Evolutionary conservation across 805 yeast species (phyloP).

Genomic region (Yarrowia keelungensis): DNA sequence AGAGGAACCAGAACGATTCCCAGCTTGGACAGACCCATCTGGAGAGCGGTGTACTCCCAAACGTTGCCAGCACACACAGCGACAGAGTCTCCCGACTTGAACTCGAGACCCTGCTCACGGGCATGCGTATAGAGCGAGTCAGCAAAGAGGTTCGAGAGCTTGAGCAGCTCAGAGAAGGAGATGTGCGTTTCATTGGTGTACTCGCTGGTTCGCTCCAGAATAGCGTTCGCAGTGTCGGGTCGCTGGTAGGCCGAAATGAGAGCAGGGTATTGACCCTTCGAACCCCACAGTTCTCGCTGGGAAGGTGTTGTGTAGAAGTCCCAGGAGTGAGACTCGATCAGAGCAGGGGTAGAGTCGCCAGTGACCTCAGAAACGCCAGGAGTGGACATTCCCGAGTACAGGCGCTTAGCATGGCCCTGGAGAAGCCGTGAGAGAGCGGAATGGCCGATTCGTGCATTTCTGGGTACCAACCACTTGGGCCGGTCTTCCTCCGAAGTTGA

Average conservation of each 20-base stretch:
- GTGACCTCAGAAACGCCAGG: slow-evolving; percentile 31
- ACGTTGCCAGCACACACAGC: slow-evolving; percentile 47
- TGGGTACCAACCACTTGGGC: slow-evolving; percentile 22
- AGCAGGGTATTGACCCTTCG: slow-evolving; percentile 26
- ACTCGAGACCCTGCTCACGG: slow-evolving; percentile 9
- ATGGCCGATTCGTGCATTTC: slow-evolving; percentile 1
- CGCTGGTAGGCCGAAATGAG: slow-evolving; percentile 25
- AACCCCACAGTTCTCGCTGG: slow-evolving; percentile 19
- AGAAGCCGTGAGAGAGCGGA: background rate
- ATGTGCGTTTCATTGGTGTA: slow-evolving; percentile 19
- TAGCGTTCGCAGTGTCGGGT: background rate
- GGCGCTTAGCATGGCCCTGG: background rate
- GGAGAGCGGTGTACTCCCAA: slow-evolving; percentile 47
- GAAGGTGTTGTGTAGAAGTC: slow-evolving; percentile 16
- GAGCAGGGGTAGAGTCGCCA: slow-evolving; percentile 18
- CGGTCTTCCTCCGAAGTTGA: slow-evolving; percentile 21
- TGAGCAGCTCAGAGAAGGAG: slow-evolving; percentile 24
- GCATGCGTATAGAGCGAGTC: slow-evolving; percentile 33
- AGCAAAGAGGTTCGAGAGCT: slow-evolving; percentile 28
- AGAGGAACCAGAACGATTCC: slow-evolving; percentile 48
- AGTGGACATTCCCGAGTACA: slow-evolving; percentile 10
- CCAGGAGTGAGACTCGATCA: slow-evolving; percentile 35
- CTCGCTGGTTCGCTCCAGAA: slow-evolving; percentile 9
- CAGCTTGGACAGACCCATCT: slow-evolving; percentile 46
- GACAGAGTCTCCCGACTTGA: slow-evolving; percentile 44